A percentile compares a stretch with the other conserved stretches of the same genome.
Conservation (phyloP, 768 basidiomycete genomes). For the Lyophyllum semitale region DNA sequence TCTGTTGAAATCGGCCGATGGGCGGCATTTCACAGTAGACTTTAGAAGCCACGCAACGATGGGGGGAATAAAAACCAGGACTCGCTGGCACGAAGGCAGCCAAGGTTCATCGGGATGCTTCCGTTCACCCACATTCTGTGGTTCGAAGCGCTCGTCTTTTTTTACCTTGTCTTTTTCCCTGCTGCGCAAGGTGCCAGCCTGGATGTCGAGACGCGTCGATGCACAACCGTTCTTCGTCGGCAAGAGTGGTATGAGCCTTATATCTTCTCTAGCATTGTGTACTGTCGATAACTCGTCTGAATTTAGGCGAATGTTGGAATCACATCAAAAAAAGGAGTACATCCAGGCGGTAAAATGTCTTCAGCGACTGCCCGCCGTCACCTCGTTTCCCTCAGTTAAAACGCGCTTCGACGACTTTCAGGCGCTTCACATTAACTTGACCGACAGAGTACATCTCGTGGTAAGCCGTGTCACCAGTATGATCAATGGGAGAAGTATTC, state of each 20-base stretch:
- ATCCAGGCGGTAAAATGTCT: constrained; percentile 35
- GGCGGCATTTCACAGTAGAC: too few relatives aligned
- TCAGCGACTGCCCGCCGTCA: constrained; percentile 27
- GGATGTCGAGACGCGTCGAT: neutral
- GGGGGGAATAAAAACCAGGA: too few relatives aligned
- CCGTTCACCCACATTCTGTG: neutral
- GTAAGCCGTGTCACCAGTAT: constrained; percentile 23
- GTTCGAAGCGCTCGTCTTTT: neutral
- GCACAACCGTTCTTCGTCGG: neutral
- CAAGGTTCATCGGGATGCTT: neutral
- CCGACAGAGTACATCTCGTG: constrained; percentile 31
- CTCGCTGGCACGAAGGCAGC: too few relatives aligned
- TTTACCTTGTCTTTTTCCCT: neutral
- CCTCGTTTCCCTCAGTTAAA: constrained; percentile 20
- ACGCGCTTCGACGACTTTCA: constrained; percentile 44
- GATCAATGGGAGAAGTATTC: neutral
- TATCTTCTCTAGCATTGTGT: neutral
- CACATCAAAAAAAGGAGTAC: constrained; percentile 28
- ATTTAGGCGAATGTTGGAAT: constrained; percentile 30
- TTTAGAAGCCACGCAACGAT: too few relatives aligned
- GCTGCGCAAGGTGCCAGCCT: neutral
- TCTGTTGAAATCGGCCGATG: too few relatives aligned
- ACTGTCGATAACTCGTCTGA: neutral
- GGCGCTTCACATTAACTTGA: constrained; percentile 31
- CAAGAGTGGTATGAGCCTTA: neutral